These are phyloP conservation scores for Cercospora janseana DNA, from an alignment of 2,329 filamentous ascomycete species.

Conservation along the genomic window DNA sequence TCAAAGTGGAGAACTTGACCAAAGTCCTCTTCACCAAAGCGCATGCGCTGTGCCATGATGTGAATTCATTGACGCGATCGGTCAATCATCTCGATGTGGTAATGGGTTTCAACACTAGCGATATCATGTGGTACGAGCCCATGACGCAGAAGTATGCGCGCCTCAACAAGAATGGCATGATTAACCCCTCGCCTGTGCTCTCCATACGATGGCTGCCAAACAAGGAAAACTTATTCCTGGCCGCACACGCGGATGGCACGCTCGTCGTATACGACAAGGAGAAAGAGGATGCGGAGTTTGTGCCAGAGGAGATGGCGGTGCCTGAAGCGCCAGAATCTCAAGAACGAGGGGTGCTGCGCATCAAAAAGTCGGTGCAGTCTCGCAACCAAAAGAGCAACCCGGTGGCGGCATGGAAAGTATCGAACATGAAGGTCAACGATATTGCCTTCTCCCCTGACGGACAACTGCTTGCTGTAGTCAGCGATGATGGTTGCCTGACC, in stretches of 20 bases:
- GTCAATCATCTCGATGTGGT: slow-evolving; percentile 81
- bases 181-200: slow-evolving; percentile 80
- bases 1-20: slow-evolving; percentile 83
- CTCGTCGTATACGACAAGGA: slow-evolving; percentile 96
- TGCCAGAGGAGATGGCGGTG: slow-evolving; percentile 54
- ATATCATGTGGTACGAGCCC: slow-evolving; percentile 98
- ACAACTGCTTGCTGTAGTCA: slow-evolving; percentile 81
- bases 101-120: slow-evolving; percentile 93
- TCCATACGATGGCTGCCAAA: slow-evolving; percentile 92
- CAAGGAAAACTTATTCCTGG: slow-evolving; percentile 88
- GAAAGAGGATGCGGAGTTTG: slow-evolving; percentile 81
- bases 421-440: slow-evolving; percentile 83
- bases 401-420: slow-evolving; percentile 87
- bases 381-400: slow-evolving; percentile 93
- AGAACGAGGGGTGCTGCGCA: slow-evolving; percentile 42
- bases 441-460: slow-evolving; percentile 91
- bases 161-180: slow-evolving; percentile 93
- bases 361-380: slow-evolving; percentile 90
- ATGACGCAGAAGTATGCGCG: slow-evolving; percentile 93
- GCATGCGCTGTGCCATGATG: slow-evolving; percentile 90
- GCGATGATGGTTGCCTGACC: slow-evolving; percentile 84
- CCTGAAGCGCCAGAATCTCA: slow-evolving; percentile 33
- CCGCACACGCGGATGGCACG: slow-evolving; percentile 86
- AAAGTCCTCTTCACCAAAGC: slow-evolving; percentile 98
- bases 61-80: slow-evolving; percentile 80